Evolutionary conservation across 2,329 filamentous ascomycete species (phyloP).

Genomic region (Chaetothyriales sp.): DNA sequence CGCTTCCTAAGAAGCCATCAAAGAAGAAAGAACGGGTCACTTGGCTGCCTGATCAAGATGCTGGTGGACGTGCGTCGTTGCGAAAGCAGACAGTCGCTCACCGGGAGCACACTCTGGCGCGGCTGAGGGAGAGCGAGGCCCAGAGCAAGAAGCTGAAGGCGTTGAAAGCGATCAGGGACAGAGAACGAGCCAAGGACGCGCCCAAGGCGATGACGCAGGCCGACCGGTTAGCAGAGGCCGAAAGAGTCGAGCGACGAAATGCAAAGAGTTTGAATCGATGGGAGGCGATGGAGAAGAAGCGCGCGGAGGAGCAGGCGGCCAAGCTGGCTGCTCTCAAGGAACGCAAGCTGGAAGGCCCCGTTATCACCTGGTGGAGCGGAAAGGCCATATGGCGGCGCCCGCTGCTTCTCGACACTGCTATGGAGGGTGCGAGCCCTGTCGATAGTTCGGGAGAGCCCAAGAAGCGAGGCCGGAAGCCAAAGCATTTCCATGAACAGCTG

Average conservation of each 20-base stretch:
- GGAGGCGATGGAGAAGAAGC: slow-evolving; percentile 82
- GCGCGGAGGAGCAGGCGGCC: slow-evolving; percentile 66
- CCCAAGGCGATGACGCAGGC: slow-evolving; percentile 75
- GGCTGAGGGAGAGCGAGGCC: slow-evolving; percentile 35
- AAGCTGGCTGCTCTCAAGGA: slow-evolving; percentile 80
- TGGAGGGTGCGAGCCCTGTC: slow-evolving; percentile 6
- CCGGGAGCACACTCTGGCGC: slow-evolving; percentile 41
- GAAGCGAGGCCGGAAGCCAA: slow-evolving; percentile 16
- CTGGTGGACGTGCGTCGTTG: slow-evolving; percentile 46
- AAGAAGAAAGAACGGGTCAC: slow-evolving; percentile 58
- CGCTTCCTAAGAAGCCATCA: slow-evolving; percentile 33
- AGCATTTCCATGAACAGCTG: slow-evolving; percentile 11
- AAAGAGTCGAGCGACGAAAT: slow-evolving; percentile 69
- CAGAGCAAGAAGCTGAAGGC: slow-evolving; percentile 33
- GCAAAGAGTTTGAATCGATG: slow-evolving; percentile 80
- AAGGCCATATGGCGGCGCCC: slow-evolving; percentile 66
- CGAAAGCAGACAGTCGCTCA: slow-evolving; percentile 50
- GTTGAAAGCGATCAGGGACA: slow-evolving; percentile 46
- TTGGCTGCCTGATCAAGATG: slow-evolving; percentile 50
- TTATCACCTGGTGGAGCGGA: slow-evolving; percentile 90
- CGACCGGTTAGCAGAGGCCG: slow-evolving; percentile 69
- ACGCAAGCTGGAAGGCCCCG: slow-evolving; percentile 70
- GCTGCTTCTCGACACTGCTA: slow-evolving; percentile 26
- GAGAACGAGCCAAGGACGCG: slow-evolving; percentile 54
- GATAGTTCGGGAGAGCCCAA: slow-evolving; percentile 9